Evolutionary conservation across 805 yeast genomes (phyloP).

Genomic region (Teunomyces tritomae): DNA sequence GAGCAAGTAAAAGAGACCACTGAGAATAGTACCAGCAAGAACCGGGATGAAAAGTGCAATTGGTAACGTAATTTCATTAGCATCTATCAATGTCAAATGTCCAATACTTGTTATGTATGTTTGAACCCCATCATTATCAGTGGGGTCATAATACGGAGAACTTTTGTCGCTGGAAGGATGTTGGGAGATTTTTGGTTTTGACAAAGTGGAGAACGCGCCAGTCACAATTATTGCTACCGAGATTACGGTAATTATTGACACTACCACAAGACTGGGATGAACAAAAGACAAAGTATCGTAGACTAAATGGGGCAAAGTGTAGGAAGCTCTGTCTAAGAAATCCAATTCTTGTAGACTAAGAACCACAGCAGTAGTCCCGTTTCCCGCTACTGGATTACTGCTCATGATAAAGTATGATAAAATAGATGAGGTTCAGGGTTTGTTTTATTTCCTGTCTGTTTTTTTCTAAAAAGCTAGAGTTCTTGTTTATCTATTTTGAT

Average conservation of each 20-base stretch:
- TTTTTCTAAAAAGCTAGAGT: not conserved
- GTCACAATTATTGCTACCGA: not conserved
- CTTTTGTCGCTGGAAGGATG: conserved; percentile 18
- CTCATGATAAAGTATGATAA: not conserved
- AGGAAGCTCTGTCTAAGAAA: not conserved
- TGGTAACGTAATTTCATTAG: conserved; percentile 9
- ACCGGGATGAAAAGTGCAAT: conserved; percentile 46
- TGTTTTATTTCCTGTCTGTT: not conserved
- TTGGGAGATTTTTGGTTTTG: conserved; percentile 22
- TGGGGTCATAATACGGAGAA: conserved; percentile 17
- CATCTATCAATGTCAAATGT: conserved; percentile 7
- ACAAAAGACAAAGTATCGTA: not conserved
- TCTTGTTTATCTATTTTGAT: too few species aligned
- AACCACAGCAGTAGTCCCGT: not conserved
- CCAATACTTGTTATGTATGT: conserved; percentile 10
- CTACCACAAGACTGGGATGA: not conserved
- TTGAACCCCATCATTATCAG: conserved; percentile 21
- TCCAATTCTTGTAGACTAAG: not conserved
- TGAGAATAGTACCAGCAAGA: conserved; percentile 37
- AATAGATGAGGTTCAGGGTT: not conserved
- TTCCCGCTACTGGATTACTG: not conserved
- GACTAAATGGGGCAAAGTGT: not conserved
- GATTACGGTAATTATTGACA: not conserved
- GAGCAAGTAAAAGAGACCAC: conserved; percentile 36
- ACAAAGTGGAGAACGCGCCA: conserved; percentile 12